These are phyloP conservation scores for Rhodocollybia butyracea DNA, from an alignment of 768 basidiomycete species.

Conservation along the genomic window DNA sequence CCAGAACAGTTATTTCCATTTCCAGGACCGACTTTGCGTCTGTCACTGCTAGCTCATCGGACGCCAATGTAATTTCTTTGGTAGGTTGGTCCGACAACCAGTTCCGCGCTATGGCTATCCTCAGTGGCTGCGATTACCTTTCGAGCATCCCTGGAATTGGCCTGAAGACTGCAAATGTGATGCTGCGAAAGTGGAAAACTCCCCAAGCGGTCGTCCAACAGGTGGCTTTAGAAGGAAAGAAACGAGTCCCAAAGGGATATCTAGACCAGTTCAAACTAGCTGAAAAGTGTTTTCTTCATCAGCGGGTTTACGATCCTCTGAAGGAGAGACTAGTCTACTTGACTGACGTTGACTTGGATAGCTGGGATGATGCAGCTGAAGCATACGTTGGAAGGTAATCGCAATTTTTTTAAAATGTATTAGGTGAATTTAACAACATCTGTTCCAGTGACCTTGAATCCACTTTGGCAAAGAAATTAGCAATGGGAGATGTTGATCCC, in stretches of 20 bases:
- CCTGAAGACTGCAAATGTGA: constrained; percentile 84
- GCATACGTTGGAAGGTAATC: constrained; percentile 71
- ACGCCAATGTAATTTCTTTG: constrained; percentile 67
- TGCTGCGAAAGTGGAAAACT: constrained; percentile 83
- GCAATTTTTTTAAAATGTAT: neutral
- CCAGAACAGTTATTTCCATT: constrained; percentile 63
- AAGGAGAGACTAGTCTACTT: constrained; percentile 66
- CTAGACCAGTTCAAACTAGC: constrained; percentile 72
- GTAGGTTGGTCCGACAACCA: constrained; percentile 87
- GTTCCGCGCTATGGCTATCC: constrained; percentile 91
- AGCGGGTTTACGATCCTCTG: constrained; percentile 84
- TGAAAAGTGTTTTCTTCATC: constrained; percentile 90
- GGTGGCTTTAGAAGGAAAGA: constrained; percentile 79
- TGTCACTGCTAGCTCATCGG: constrained; percentile 40
- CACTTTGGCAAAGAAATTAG: constrained; percentile 60
- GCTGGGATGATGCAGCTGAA: constrained; percentile 59
- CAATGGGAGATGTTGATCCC: constrained; percentile 70
- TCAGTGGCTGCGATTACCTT: constrained; percentile 92
- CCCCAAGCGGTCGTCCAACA: constrained; percentile 79
- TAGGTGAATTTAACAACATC: neutral
- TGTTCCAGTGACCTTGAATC: constrained; percentile 58
- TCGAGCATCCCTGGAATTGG: constrained; percentile 90
- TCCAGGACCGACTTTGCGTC: constrained; percentile 66
- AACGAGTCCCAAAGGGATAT: constrained; percentile 76
- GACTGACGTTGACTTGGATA: constrained; percentile 50